Evolutionary conservation across 331 rosid genomes (phyloP).

Genomic region (Quercus lobata): DNA sequence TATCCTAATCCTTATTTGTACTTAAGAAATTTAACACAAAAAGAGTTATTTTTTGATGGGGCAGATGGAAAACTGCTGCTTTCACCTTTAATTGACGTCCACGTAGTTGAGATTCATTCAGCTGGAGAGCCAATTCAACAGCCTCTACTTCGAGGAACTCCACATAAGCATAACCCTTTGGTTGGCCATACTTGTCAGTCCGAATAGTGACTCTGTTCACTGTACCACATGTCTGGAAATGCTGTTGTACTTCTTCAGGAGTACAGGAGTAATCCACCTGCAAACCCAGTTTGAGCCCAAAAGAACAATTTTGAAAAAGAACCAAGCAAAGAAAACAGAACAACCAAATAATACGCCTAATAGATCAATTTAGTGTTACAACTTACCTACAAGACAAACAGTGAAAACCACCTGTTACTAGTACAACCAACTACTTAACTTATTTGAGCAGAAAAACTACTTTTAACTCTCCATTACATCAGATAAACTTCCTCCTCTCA

Average conservation of each 20-base stretch:
- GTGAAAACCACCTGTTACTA: neutral
- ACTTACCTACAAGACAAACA: neutral
- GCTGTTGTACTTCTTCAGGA: constrained; percentile 94
- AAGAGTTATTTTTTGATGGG: no score
- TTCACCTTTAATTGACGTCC: constrained; percentile 84
- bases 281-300: constrained; percentile 7
- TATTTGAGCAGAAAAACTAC: neutral
- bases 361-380: neutral
- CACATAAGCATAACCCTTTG: constrained; percentile 90
- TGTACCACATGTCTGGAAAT: constrained; percentile 78
- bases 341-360: neutral
- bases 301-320: neutral
- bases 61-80: neutral
- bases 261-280: constrained; percentile 86
- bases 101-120: constrained; percentile 78
- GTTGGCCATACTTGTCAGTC: constrained; percentile 84
- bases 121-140: constrained; percentile 68
- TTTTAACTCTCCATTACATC: neutral
- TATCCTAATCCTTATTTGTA: neutral
- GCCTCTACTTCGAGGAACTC: constrained; percentile 76
- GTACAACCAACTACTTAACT: neutral
- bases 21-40: no score
- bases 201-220: constrained; percentile 82
- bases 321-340: neutral
- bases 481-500: neutral